These are phyloP conservation scores for Grosmannia penicillata DNA, from an alignment of 2,329 filamentous ascomycete species.

Conservation along the genomic window DNA sequence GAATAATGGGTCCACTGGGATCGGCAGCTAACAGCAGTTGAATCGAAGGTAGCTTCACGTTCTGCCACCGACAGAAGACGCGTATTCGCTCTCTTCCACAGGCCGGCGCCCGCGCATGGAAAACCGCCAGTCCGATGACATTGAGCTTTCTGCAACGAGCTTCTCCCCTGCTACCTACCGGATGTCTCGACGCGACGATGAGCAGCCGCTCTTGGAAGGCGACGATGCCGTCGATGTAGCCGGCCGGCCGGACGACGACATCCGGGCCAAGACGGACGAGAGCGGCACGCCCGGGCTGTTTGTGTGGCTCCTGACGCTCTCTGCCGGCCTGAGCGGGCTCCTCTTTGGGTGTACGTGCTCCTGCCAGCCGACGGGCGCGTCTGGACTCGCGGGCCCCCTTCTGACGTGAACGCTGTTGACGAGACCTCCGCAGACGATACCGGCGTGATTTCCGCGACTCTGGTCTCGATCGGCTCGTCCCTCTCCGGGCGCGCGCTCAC, in stretches of 20 bases:
- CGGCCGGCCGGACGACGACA: neutral
- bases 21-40: too few species aligned
- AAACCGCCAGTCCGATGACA: neutral
- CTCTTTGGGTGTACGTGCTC: slow-evolving; percentile 47
- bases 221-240: neutral
- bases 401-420: too few species aligned
- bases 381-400: too few species aligned
- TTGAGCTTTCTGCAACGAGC: neutral
- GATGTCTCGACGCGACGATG: slow-evolving; percentile 4
- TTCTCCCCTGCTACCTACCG: neutral
- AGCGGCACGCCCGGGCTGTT: slow-evolving; percentile 29
- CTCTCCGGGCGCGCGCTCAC: slow-evolving; percentile 42
- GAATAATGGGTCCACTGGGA: too few species aligned
- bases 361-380: neutral
- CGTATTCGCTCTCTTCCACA: too few species aligned
- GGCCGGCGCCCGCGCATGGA: neutral
- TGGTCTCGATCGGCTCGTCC: slow-evolving; percentile 47
- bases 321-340: slow-evolving; percentile 52
- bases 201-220: slow-evolving; percentile 8
- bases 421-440: slow-evolving; percentile 42
- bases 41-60: too few species aligned
- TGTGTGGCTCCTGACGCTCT: slow-evolving; percentile 46
- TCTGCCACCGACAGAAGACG: too few species aligned
- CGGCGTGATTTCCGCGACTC: slow-evolving; percentile 52
- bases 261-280: neutral